Evolutionary conservation across 2,329 filamentous ascomycete genomes (phyloP).

Genomic region (Blastomyces silverae): DNA sequence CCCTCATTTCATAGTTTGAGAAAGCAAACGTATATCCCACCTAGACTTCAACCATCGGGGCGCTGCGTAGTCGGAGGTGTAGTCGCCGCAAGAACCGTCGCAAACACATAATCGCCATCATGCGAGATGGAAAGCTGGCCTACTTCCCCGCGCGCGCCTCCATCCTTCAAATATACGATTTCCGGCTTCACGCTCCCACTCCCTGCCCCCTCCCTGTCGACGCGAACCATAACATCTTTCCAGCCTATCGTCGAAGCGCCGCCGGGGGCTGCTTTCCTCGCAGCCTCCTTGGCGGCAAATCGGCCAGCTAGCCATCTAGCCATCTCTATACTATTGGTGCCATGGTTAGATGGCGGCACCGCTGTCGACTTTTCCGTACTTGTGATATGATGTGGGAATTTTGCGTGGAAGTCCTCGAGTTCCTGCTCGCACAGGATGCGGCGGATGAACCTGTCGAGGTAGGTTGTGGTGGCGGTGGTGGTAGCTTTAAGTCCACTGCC

Average conservation of each 20-base stretch:
- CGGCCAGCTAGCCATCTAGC: conserved; percentile 44
- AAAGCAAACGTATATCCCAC: not conserved
- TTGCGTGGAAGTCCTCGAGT: conserved; percentile 36
- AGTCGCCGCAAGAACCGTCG: conserved; percentile 25
- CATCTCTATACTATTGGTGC: conserved; percentile 28
- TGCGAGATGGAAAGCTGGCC: conserved; percentile 78
- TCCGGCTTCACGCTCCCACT: conserved; percentile 31
- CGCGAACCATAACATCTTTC: conserved; percentile 51
- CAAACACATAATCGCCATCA: conserved; percentile 69
- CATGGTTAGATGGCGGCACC: not conserved
- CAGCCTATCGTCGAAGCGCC: conserved; percentile 53
- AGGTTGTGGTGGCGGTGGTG: conserved; percentile 15
- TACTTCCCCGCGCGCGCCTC: conserved; percentile 42
- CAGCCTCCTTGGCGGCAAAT: conserved; percentile 69
- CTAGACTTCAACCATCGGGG: not conserved
- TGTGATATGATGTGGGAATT: conserved; percentile 31
- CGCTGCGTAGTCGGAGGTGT: not conserved
- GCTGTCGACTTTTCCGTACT: not conserved
- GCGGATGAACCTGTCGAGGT: conserved; percentile 33
- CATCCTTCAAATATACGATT: conserved; percentile 33
- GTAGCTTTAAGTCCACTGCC: conserved; percentile 12
- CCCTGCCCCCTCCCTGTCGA: conserved; percentile 24
- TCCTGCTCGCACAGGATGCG: conserved; percentile 40
- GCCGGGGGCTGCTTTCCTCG: conserved; percentile 56
- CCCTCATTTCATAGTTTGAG: not conserved